Evolutionary conservation across 2,329 filamentous ascomycete genomes (phyloP).

Genomic region (Bretziella fagacearum): DNA sequence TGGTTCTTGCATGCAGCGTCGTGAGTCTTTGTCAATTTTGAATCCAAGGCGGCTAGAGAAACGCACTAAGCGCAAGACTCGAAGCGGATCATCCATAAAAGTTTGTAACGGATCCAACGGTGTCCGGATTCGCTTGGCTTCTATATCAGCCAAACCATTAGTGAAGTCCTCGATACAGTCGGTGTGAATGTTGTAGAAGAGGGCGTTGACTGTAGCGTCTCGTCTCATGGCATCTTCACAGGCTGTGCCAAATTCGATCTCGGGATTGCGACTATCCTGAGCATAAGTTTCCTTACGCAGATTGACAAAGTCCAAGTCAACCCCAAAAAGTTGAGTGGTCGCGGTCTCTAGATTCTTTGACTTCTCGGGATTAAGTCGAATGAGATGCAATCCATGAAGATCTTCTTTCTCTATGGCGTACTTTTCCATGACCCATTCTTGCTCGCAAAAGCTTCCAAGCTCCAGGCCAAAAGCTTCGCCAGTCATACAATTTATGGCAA

Average conservation of each 20-base stretch:
- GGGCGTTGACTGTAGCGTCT: slow-evolving; percentile 85
- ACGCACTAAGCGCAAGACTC: slow-evolving; percentile 70
- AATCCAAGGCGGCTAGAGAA: slow-evolving; percentile 80
- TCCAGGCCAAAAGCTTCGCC: slow-evolving; percentile 57
- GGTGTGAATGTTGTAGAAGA: slow-evolving; percentile 87
- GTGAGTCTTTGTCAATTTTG: slow-evolving; percentile 51
- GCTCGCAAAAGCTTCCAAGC: slow-evolving; percentile 50
- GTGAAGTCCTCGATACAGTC: slow-evolving; percentile 73
- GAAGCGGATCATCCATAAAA: slow-evolving; percentile 82
- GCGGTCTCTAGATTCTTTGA: slow-evolving; percentile 92
- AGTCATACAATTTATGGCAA: slow-evolving; percentile 73
- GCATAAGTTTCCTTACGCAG: slow-evolving; percentile 80
- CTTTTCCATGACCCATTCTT: slow-evolving; percentile 40
- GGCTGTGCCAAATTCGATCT: slow-evolving; percentile 85
- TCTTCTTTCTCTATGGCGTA: slow-evolving; percentile 41
- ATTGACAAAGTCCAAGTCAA: slow-evolving; percentile 91
- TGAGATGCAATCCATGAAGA: slow-evolving; percentile 67
- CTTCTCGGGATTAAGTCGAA: slow-evolving; percentile 84
- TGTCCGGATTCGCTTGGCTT: slow-evolving; percentile 56
- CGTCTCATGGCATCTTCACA: slow-evolving; percentile 76
- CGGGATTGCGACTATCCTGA: slow-evolving; percentile 74
- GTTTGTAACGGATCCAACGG: slow-evolving; percentile 79
- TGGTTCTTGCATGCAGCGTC: slow-evolving; percentile 57
- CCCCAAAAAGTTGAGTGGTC: slow-evolving; percentile 65
- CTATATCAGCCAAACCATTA: slow-evolving; percentile 59